Evolutionary conservation across 345 rosid species (phyloP).

Genomic region (Syzygium oleosum): DNA sequence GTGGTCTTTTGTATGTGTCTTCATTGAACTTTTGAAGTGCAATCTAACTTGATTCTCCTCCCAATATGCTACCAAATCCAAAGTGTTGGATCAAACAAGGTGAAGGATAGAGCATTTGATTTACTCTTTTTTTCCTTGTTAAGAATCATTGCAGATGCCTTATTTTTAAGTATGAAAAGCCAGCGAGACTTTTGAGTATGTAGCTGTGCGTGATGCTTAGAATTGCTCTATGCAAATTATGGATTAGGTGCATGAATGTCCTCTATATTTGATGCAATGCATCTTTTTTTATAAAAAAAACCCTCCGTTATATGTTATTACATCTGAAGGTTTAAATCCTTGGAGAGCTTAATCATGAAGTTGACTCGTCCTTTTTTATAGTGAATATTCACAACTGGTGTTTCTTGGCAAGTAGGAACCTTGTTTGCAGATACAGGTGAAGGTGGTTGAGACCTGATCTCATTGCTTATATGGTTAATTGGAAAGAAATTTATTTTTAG

Average conservation of each 20-base stretch:
- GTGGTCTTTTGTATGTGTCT: background rate
- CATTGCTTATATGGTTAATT: background rate
- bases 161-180: background rate
- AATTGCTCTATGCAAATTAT: background rate
- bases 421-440: background rate
- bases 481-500: background rate
- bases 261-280: background rate
- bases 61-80: background rate
- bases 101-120: background rate
- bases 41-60: background rate
- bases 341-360: background rate
- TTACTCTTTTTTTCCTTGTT: background rate
- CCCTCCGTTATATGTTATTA: background rate
- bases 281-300: background rate
- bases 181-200: background rate
- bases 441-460: background rate
- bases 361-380: background rate
- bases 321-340: background rate
- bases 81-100: background rate
- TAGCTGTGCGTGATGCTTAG: background rate
- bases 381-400: background rate
- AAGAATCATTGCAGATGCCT: background rate
- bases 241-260: background rate
- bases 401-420: background rate
- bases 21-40: background rate